phyloP scores from a whole-genome alignment of 2,329 filamentous ascomycete species.

The Fusarium sterilihyphosum region DNA sequence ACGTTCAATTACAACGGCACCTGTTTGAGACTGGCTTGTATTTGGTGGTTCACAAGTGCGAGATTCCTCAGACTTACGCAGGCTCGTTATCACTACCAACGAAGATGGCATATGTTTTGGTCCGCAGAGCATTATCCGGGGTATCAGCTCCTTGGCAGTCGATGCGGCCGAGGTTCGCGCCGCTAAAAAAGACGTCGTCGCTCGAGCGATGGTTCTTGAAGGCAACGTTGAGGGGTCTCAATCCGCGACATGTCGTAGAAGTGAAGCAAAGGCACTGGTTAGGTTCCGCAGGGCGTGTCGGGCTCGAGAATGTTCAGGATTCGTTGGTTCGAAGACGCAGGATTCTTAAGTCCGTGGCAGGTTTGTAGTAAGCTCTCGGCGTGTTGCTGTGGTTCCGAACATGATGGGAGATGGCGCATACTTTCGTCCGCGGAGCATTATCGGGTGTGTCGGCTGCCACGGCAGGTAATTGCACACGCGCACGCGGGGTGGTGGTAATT shows the following conservation, averaged over 20 bases:
- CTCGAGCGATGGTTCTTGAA: neutral
- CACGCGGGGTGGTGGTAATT: conserved; percentile 53
- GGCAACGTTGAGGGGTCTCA: neutral
- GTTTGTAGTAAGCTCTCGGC: conserved; percentile 87
- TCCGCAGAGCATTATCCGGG: neutral
- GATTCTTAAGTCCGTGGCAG: conserved; percentile 90
- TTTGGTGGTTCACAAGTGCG: neutral
- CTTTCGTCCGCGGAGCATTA: conserved; percentile 75
- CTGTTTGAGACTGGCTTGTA: too few species aligned
- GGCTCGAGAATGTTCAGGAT: conserved; percentile 57
- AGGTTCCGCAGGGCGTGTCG: neutral
- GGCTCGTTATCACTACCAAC: neutral
- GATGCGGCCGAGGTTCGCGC: fast-evolving
- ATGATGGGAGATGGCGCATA: conserved; percentile 78
- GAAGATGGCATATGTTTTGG: neutral
- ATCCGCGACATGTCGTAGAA: fast-evolving
- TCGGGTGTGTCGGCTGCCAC: conserved; percentile 67
- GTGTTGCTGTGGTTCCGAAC: conserved; percentile 89
- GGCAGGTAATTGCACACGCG: neutral
- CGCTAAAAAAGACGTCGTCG: fast-evolving
- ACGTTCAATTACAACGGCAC: fast-evolving
- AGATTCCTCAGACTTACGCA: neutral
- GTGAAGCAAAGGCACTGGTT: fast-evolving
- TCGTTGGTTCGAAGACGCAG: conserved; percentile 54
- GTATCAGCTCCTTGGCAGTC: neutral